Evolutionary conservation across 495 filamentous ascomycete genomes (phyloP).

Genomic region (Halenospora varia): DNA sequence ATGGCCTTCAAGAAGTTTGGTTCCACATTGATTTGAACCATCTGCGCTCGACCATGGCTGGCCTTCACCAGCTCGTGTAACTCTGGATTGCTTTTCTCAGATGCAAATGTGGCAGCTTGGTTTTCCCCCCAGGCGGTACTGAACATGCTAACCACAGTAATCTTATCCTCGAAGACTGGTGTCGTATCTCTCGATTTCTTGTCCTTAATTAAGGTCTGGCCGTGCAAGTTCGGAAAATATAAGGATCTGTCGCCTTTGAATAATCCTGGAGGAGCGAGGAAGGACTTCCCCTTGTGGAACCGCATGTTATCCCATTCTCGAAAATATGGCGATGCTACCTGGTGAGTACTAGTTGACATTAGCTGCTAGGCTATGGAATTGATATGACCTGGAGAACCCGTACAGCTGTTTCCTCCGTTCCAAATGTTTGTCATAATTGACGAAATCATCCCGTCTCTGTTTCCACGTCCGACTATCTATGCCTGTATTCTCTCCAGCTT

Average conservation of each 20-base stretch:
- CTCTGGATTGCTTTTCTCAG: slow-evolving; percentile 57
- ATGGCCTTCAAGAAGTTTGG: slow-evolving; percentile 70
- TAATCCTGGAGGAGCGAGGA: slow-evolving; percentile 68
- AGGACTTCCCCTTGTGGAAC: slow-evolving; percentile 82
- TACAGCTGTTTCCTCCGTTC: slow-evolving; percentile 68
- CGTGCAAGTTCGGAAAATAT: slow-evolving; percentile 90
- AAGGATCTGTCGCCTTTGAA: slow-evolving; percentile 74
- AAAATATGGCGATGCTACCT: slow-evolving; percentile 82
- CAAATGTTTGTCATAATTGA: slow-evolving; percentile 80
- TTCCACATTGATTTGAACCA: slow-evolving; percentile 83
- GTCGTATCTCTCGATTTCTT: slow-evolving; percentile 59
- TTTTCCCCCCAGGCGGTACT: slow-evolving; percentile 78
- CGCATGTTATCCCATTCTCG: slow-evolving; percentile 84
- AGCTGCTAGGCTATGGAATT: neutral
- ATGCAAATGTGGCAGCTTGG: slow-evolving; percentile 70
- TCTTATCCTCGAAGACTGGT: slow-evolving; percentile 58
- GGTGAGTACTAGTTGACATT: slow-evolving; percentile 36
- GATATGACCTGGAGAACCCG: slow-evolving; percentile 15
- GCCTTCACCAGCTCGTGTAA: slow-evolving; percentile 49
- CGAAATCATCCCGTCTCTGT: slow-evolving; percentile 74
- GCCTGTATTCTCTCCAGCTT: slow-evolving; percentile 74
- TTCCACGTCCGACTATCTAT: slow-evolving; percentile 61
- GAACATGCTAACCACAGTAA: slow-evolving; percentile 77
- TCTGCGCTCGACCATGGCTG: slow-evolving; percentile 53
- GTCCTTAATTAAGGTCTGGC: slow-evolving; percentile 60